Conservation (phyloP, 2,329 filamentous ascomycete genomes). For the Penicillium sp. region DNA sequence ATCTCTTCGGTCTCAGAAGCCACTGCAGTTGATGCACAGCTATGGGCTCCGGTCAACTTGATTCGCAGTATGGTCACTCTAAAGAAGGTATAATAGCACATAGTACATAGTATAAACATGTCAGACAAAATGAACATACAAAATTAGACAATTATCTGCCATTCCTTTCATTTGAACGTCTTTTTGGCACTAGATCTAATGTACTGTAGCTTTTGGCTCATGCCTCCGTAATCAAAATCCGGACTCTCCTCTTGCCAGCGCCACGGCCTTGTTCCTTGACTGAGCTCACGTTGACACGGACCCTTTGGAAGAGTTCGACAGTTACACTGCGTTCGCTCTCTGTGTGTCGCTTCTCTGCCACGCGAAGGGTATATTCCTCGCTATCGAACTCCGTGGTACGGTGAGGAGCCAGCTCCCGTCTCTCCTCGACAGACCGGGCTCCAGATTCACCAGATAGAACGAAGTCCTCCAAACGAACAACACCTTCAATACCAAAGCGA, state of each 20-base stretch:
- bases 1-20: conserved; percentile 1
- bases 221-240: conserved; percentile 43
- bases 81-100: conserved; percentile 23
- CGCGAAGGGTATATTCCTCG: conserved; percentile 74
- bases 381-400: conserved; percentile 80
- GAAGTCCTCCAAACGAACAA: conserved; percentile 83
- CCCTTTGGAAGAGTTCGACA: conserved; percentile 88
- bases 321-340: conserved; percentile 43
- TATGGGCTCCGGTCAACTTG: conserved; percentile 32
- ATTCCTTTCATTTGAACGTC: conserved; percentile 10
- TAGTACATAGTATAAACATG: background rate
- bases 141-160: background rate
- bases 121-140: background rate
- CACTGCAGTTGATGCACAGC: conserved; percentile 1
- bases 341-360: conserved; percentile 52
- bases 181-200: conserved; percentile 12
- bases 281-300: conserved; percentile 83
- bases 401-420: conserved; percentile 36
- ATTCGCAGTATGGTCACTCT: conserved; percentile 33
- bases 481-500: conserved; percentile 88
- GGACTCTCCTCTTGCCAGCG: conserved; percentile 81
- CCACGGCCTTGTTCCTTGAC: conserved; percentile 77
- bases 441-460: conserved; percentile 60
- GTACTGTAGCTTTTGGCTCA: conserved; percentile 15
- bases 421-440: conserved; percentile 32